Conservation (phyloP, 1,139 yeast species). For the Meyerozyma guilliermondii region DNA sequence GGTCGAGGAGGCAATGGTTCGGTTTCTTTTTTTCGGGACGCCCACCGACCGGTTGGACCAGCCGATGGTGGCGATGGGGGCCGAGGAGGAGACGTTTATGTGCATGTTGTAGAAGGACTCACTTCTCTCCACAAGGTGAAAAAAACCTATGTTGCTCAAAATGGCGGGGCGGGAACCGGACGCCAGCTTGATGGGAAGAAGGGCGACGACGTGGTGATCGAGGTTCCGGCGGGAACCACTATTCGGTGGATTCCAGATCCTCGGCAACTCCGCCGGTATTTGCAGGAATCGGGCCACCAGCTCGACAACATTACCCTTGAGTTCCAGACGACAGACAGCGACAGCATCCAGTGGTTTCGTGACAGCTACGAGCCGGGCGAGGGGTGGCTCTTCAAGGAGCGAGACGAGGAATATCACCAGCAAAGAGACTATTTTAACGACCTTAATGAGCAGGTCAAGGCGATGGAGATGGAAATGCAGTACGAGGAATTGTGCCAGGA, state of each 20-base stretch:
- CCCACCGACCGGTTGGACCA: conserved; percentile 82
- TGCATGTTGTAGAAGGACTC: conserved; percentile 66
- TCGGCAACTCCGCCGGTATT: conserved; percentile 32
- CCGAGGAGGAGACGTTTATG: conserved; percentile 78
- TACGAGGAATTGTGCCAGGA: conserved; percentile 61
- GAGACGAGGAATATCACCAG: conserved; percentile 63
- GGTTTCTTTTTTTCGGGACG: conserved; percentile 81
- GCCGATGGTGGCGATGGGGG: conserved; percentile 99
- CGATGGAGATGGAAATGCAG: conserved; percentile 57
- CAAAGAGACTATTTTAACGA: conserved; percentile 61
- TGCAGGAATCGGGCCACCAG: conserved; percentile 22
- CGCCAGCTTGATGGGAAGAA: conserved; percentile 78
- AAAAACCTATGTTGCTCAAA: conserved; percentile 63
- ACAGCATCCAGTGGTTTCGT: conserved; percentile 59
- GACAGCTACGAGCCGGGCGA: conserved; percentile 58
- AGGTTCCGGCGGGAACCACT: conserved; percentile 89
- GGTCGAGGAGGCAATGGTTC: conserved; percentile 91
- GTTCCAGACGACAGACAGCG: conserved; percentile 15
- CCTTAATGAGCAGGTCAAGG: conserved; percentile 56
- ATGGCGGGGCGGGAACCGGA: conserved; percentile 68
- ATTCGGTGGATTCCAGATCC: conserved; percentile 87
- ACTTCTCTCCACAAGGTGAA: conserved; percentile 67
- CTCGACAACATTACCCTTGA: conserved; percentile 26
- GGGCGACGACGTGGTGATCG: conserved; percentile 74
- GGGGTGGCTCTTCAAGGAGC: conserved; percentile 85